Percentiles rank a stretch among this genome's conserved stretches.
Evolutionary conservation across 345 rosid species (phyloP).

Genomic region (Syzygium oleosum): DNA sequence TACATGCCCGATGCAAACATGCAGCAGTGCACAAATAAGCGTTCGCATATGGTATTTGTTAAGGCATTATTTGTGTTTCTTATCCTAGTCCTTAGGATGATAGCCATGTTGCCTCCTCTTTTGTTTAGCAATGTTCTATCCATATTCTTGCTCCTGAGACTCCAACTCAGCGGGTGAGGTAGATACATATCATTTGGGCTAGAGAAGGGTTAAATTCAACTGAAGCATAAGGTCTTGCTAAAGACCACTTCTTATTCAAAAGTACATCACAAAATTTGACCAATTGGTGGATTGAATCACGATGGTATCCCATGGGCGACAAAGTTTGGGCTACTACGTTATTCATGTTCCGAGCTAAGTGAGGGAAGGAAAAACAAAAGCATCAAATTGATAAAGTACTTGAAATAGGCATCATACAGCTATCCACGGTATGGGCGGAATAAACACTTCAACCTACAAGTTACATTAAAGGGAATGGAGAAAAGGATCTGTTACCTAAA

Average conservation of each 20-base stretch:
- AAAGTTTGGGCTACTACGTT: not conserved
- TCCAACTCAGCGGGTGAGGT: not conserved
- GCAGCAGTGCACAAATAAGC: not conserved
- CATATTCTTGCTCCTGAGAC: not conserved
- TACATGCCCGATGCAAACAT: not conserved
- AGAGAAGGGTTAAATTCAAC: not conserved
- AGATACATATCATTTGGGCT: not conserved
- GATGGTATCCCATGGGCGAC: not conserved
- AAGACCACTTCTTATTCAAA: not conserved
- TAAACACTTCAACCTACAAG: not conserved
- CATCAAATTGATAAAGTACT: not conserved
- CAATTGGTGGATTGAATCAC: not conserved
- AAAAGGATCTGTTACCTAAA: slow-evolving; percentile 42
- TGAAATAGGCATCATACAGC: not conserved
- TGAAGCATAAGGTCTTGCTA: not conserved
- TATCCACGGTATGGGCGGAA: not conserved
- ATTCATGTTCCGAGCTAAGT: not conserved
- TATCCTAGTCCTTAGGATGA: not conserved
- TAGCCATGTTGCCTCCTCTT: not conserved
- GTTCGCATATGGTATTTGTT: not conserved
- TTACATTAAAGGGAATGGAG: not conserved
- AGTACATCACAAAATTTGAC: not conserved
- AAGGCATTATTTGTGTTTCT: not conserved
- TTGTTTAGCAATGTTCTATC: not conserved
- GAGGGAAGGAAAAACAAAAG: not conserved